phyloP scores from a whole-genome alignment of 2,329 filamentous ascomycete genomes.

The Trichophyton simii region DNA sequence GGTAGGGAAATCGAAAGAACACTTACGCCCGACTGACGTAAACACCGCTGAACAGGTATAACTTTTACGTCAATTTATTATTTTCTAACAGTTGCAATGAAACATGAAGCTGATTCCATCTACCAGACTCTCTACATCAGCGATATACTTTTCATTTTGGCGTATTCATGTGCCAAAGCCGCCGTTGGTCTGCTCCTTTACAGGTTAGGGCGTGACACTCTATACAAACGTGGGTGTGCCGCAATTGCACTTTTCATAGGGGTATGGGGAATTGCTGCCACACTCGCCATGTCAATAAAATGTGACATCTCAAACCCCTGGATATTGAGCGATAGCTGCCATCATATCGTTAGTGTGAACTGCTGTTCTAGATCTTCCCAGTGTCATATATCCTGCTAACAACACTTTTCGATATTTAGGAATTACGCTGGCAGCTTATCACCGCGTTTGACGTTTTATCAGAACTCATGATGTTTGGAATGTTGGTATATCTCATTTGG shows the following conservation, averaged over 20 bases:
- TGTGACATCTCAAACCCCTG: conserved; percentile 11
- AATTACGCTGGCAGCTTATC: conserved; percentile 26
- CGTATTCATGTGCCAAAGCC: conserved; percentile 19
- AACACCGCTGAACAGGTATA: conserved; percentile 5
- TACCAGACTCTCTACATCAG: conserved; percentile 5
- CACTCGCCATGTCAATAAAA: conserved; percentile 14
- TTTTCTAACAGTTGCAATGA: background rate
- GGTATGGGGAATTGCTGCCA: conserved; percentile 16
- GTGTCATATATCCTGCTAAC: background rate
- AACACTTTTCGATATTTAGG: background rate
- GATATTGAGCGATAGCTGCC: conserved; percentile 6
- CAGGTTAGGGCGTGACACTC: conserved; percentile 16
- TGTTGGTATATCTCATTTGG: conserved; percentile 26
- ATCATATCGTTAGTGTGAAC: conserved; percentile 5
- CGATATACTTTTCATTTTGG: conserved; percentile 17
- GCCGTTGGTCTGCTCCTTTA: conserved; percentile 20
- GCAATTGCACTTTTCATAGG: conserved; percentile 10
- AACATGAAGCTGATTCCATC: background rate
- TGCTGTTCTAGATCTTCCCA: background rate
- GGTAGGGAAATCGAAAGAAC: conserved; percentile 6
- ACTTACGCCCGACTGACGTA: background rate
- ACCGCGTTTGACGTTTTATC: conserved; percentile 29
- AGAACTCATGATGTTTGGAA: conserved; percentile 21
- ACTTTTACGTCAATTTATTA: background rate
- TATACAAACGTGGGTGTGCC: conserved; percentile 12